A percentile compares a stretch with the other conserved stretches of the same genome.
These are phyloP conservation scores for Metarhizium album DNA, from an alignment of 2,329 filamentous ascomycete species.

Conservation along the genomic window DNA sequence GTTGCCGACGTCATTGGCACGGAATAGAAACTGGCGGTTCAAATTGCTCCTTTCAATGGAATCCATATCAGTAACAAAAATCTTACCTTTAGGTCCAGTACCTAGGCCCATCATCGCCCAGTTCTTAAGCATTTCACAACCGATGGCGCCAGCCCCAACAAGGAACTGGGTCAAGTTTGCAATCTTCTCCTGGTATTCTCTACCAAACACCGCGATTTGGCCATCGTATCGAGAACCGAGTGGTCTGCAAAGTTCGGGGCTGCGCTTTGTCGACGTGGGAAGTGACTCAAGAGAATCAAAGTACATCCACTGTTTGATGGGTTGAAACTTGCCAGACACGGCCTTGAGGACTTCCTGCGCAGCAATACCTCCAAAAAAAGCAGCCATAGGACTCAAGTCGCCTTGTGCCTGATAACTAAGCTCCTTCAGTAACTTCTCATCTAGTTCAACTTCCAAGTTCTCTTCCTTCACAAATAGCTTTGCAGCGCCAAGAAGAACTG, in stretches of 20 bases:
- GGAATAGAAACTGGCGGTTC: slow-evolving; percentile 94
- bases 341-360: slow-evolving; percentile 95
- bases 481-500: slow-evolving; percentile 64
- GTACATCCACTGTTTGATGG: slow-evolving; percentile 93
- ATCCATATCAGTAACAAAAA: slow-evolving; percentile 94
- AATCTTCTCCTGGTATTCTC: slow-evolving; percentile 88
- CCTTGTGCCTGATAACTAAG: slow-evolving; percentile 89
- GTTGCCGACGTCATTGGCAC: slow-evolving; percentile 82
- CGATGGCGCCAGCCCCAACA: slow-evolving; percentile 92
- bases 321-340: slow-evolving; percentile 94
- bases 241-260: slow-evolving; percentile 81
- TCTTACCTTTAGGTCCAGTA: slow-evolving; percentile 77
- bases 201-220: slow-evolving; percentile 92
- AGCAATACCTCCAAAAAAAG: slow-evolving; percentile 86
- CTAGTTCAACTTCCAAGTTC: slow-evolving; percentile 57
- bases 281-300: slow-evolving; percentile 97
- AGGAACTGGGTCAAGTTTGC: slow-evolving; percentile 86
- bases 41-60: slow-evolving; percentile 98
- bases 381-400: slow-evolving; percentile 84
- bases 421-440: slow-evolving; percentile 87
- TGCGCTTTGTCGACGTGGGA: slow-evolving; percentile 61
- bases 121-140: slow-evolving; percentile 98
- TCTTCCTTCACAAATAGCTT: slow-evolving; percentile 64
- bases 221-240: slow-evolving; percentile 83
- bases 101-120: slow-evolving; percentile 98